Evolutionary conservation across 208 protist species (phyloP), one percentile per base, ranked within the genome.

Genomic region (Acanthamoeba royreba): DNA sequence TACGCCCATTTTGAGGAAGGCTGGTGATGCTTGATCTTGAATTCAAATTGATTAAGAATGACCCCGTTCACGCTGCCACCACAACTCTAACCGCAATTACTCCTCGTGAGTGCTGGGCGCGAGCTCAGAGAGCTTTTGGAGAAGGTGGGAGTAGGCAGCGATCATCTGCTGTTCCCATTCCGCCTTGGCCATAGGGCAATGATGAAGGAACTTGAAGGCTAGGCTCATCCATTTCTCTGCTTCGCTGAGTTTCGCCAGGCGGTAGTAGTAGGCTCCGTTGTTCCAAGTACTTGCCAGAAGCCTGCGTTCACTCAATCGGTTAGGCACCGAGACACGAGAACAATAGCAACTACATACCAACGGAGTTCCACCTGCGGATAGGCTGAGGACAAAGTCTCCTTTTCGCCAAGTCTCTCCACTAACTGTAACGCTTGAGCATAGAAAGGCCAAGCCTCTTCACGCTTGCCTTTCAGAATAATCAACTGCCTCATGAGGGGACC

Each of bases 181-280:
- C 0, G 43, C 47, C 46, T 88, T 88, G 13, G 69, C 69, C 25
- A 31, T 33, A 3, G 79, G 79, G 79, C 43, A 88, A 47, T 88
- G 49, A 4, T 61, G 79, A 4, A 88, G 79, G 47, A 88, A 88
- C 79, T 88, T 88, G 79, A 88, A 88, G n/a, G 79, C 79, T 28
- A 88, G 43, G 47, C 79, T 88, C 79, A 88, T 88, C 79, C 79
- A 88, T 33, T 61, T 53, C 28, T 88, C 79, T 11, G 79, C 79
- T 15, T 88, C 79, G 47, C 61, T 47, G 79, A 61, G 49, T 31
- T 88, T 88, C 47, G 33, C 7, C 42, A 88, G 31, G 38, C 49
- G 0, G 25, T 88, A 88, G n/a, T 88, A 63, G 46, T 61, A 38
- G 3, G 79, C 45, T 5, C 79, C 79, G 28, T 61, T 88, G 46